Evolutionary conservation across 2,329 filamentous ascomycete species (phyloP).

Genomic region (Fusarium nodosum): DNA sequence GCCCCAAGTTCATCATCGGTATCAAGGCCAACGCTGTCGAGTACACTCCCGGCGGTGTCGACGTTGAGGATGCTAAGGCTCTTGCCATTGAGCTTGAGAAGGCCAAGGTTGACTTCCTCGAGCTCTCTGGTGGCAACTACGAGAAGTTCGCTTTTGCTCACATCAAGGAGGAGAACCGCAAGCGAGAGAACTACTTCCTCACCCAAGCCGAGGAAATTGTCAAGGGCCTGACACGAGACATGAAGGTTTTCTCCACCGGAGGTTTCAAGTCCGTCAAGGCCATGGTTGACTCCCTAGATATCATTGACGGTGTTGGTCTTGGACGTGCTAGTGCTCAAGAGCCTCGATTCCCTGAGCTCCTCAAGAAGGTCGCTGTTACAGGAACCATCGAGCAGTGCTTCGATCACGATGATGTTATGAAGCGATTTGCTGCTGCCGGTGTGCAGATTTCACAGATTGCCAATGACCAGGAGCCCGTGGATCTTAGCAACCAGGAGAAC

Average conservation of each 20-base stretch:
- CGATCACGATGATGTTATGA: conserved; percentile 24
- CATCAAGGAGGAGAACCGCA: conserved; percentile 65
- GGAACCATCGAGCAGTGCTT: conserved; percentile 24
- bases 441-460: conserved; percentile 32
- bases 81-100: conserved; percentile 62
- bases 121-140: conserved; percentile 71
- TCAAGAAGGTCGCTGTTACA: conserved; percentile 6
- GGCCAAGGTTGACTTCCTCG: conserved; percentile 67
- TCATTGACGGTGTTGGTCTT: conserved; percentile 30
- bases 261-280: conserved; percentile 29
- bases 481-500: conserved; percentile 34
- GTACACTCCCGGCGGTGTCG: conserved; percentile 65
- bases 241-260: conserved; percentile 36
- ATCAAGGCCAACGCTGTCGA: conserved; percentile 70
- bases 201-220: conserved; percentile 67
- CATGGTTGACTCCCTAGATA: conserved; percentile 30
- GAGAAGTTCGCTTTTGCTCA: conserved; percentile 65
- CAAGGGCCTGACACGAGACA: conserved; percentile 31
- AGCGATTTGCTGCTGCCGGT: conserved; percentile 21
- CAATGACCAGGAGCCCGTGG: conserved; percentile 19
- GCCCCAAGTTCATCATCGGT: conserved; percentile 58
- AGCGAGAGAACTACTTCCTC: conserved; percentile 70
- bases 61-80: conserved; percentile 62
- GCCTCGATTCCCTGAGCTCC: conserved; percentile 10
- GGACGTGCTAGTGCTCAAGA: conserved; percentile 29